phyloP scores from a whole-genome alignment of 2,329 filamentous ascomycete genomes.

The Epichloe sp. region DNA sequence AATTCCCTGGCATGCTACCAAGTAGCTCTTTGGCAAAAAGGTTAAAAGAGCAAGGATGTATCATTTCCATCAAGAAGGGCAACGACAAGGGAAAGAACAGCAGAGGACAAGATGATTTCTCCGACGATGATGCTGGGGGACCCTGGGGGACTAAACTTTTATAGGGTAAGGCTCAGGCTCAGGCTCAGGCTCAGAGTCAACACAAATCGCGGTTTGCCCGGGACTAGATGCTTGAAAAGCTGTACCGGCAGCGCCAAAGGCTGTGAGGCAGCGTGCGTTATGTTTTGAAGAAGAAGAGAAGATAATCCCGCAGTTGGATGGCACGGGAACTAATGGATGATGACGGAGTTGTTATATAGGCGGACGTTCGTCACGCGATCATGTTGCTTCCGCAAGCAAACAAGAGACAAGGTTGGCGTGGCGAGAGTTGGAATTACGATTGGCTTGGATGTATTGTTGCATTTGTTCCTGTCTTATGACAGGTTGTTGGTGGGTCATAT shows the following conservation, averaged over 20 bases:
- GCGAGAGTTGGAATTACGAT: not conserved
- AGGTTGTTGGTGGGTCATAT: not conserved
- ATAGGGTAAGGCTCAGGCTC: not conserved
- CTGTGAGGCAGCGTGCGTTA: not conserved
- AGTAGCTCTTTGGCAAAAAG: constrained; percentile 62
- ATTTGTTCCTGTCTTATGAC: not conserved
- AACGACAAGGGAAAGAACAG: constrained; percentile 44
- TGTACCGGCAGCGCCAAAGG: not conserved
- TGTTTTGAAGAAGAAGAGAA: no score
- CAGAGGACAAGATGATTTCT: constrained; percentile 7
- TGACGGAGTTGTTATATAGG: no score
- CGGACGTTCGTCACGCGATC: no score
- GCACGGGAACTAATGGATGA: no score
- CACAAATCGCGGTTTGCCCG: no score
- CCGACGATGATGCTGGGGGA: constrained; percentile 9
- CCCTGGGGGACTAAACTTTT: constrained; percentile 8
- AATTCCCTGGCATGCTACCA: constrained; percentile 73
- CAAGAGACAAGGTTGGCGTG: not conserved
- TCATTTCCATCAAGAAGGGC: constrained; percentile 78
- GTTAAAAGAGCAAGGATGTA: constrained; percentile 66
- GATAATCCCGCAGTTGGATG: no score
- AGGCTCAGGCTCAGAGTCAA: no score
- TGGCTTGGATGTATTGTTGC: not conserved
- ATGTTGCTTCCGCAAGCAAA: not conserved
- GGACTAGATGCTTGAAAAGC: not conserved